Base-by-base conservation (phyloP, 2,329 filamentous ascomycete species). In the Parasarocladium wereldwijsianum region DNA sequence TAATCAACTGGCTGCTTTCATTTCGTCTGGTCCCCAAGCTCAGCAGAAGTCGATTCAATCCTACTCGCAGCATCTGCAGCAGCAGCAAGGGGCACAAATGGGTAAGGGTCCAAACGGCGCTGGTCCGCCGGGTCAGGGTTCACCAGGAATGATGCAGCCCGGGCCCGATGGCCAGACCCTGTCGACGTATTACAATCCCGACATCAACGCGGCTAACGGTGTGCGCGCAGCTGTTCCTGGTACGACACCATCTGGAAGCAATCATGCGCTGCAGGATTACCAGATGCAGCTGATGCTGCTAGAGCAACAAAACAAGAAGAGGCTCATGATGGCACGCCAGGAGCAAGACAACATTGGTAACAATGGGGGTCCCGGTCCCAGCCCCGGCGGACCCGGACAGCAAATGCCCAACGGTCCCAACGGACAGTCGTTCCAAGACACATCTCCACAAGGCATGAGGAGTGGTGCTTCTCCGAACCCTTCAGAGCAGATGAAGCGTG, bases 21-120 rank as follows among this genome's bases (percentile, higher is more conserved):
- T 62, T 46, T 60, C 58, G 39, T 58, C 64, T 30, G 59, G 60
- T 34, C 66, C 69, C 34, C 62, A 63, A 40, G 65, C 73, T 38
- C 81, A 87, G 62, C 68, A 76, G 49, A 92, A 92, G 63, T 78
- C 77, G 46, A 80, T 93, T 53, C 76, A 84, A 55, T 76, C 82
- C 52, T 93, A 93, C 66, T 75, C 81, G 51, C 75, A 83, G 56
- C 81, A 76, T 55, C 69, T 93, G 50, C 74, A 79, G 56, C 75
- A 85, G 55, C 80, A 87, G 55, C 79, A 86, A 52, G 78, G 78
- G 55, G 61, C 60, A 58, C 77, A 82, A 64, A 78, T 90, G 67
- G 77, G 78, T 51, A 78, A 76, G 54, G 81, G 83, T 63, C 74
- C 74, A 42, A 83, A 78, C 63, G 56, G 70, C 44, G 64, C 58